These are phyloP conservation scores for Thelephora ganbajun DNA, from an alignment of 768 basidiomycete species.

Conservation along the genomic window DNA sequence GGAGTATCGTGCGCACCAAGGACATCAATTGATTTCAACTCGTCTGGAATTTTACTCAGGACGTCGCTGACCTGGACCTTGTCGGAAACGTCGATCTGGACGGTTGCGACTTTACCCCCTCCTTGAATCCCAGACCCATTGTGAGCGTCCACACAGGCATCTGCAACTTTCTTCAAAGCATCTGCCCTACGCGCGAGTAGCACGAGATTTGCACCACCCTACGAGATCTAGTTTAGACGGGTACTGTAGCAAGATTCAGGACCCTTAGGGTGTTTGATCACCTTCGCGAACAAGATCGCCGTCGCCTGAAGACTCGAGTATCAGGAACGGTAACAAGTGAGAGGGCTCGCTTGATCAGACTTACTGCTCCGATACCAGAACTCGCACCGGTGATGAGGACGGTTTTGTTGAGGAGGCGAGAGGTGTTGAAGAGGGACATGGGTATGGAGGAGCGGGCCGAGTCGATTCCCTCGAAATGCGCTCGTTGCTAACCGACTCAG, in stretches of 20 bases:
- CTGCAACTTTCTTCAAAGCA: constrained; percentile 53
- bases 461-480: neutral
- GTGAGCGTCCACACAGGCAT: constrained; percentile 55
- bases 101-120: constrained; percentile 63
- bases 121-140: constrained; percentile 54
- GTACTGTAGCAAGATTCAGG: neutral
- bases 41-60: constrained; percentile 55
- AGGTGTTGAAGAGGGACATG: constrained; percentile 75
- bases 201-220: constrained; percentile 84
- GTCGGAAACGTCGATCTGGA: constrained; percentile 75
- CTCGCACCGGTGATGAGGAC: constrained; percentile 85
- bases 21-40: constrained; percentile 66
- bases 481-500: too few species aligned
- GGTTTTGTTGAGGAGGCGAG: constrained; percentile 70
- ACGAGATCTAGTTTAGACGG: neutral
- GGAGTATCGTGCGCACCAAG: constrained; percentile 39
- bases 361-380: constrained; percentile 78
- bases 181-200: constrained; percentile 71
- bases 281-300: constrained; percentile 82
- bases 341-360: constrained; percentile 13
- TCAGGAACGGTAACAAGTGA: neutral
- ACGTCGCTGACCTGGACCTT: constrained; percentile 54
- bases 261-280: constrained; percentile 14
- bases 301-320: constrained; percentile 42
- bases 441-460: constrained; percentile 5